Conservation (phyloP, 2,329 filamentous ascomycete species). For the Scleromitrula shiraiana region DNA sequence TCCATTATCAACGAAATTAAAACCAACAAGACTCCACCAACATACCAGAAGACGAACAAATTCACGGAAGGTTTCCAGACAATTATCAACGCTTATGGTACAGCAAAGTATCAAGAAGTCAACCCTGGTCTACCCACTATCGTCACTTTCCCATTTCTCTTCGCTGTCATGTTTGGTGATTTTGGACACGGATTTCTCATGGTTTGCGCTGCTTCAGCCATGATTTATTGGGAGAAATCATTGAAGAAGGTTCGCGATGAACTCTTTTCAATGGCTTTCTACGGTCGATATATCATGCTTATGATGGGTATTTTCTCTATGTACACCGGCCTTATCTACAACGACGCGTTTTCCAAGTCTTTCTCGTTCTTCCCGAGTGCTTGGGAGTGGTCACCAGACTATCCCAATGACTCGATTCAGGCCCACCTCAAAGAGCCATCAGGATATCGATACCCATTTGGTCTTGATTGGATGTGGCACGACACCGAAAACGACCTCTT, state of each 20-base stretch:
- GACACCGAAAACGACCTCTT: constrained; percentile 89
- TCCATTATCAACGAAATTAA: constrained; percentile 98
- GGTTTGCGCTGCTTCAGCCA: constrained; percentile 71
- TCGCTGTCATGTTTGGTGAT: constrained; percentile 99
- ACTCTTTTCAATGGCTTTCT: constrained; percentile 97
- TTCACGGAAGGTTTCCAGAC: constrained; percentile 98
- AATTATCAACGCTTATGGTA: constrained; percentile 97
- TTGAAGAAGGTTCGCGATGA: constrained; percentile 90
- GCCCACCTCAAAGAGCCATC: constrained; percentile 51
- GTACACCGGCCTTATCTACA: constrained; percentile 96
- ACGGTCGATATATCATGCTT: constrained; percentile 95
- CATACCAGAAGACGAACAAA: constrained; percentile 96
- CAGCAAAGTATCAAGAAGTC: constrained; percentile 92
- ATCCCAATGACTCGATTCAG: constrained; percentile 54
- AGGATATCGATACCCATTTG: constrained; percentile 86
- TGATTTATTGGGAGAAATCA: constrained; percentile 95
- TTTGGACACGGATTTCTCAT: constrained; percentile 90
- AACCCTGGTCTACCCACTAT: constrained; percentile 94
- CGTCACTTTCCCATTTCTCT: constrained; percentile 98
- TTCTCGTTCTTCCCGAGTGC: constrained; percentile 82
- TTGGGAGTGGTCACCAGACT: constrained; percentile 70
- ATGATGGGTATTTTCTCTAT: constrained; percentile 98
- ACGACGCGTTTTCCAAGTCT: constrained; percentile 92
- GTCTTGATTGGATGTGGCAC: constrained; percentile 94
- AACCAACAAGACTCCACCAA: constrained; percentile 95